Evolutionary conservation across 352 stramenopile species (phyloP).

Genomic region (Phytophthora agathidicida): DNA sequence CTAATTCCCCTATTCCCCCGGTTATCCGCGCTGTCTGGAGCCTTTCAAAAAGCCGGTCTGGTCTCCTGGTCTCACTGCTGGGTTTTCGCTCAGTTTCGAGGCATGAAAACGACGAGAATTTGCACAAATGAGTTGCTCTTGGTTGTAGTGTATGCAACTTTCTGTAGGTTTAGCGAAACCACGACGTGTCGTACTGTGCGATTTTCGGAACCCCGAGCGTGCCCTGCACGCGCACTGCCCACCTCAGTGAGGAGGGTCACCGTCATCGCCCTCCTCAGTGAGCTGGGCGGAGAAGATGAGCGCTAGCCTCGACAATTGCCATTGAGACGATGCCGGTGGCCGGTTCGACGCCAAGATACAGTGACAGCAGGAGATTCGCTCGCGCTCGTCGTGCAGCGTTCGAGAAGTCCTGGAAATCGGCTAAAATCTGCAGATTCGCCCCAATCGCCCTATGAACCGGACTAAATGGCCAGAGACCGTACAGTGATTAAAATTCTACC

Average conservation of each 20-base stretch:
- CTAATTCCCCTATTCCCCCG: slow-evolving; percentile 21
- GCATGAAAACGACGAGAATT: background rate
- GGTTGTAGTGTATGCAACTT: no score
- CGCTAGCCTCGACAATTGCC: slow-evolving; percentile 13
- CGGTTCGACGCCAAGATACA: slow-evolving; percentile 16
- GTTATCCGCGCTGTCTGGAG: slow-evolving; percentile 7
- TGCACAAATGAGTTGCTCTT: background rate
- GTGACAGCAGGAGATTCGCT: slow-evolving; percentile 14
- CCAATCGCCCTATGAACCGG: slow-evolving; percentile 19
- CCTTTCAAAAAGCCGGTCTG: slow-evolving; percentile 24
- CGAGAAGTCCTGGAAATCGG: background rate
- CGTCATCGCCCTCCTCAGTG: slow-evolving; percentile 16
- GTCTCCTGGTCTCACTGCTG: no score
- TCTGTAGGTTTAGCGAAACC: no score
- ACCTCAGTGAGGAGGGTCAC: slow-evolving; percentile 20
- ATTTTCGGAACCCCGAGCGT: slow-evolving; percentile 11
- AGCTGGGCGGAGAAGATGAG: slow-evolving; percentile 24
- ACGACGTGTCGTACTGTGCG: background rate
- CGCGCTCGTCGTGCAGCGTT: background rate
- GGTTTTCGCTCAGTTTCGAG: slow-evolving; percentile 12
- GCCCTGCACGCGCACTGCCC: slow-evolving; percentile 12
- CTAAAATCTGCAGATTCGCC: slow-evolving; percentile 32
- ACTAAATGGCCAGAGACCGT: slow-evolving; percentile 11
- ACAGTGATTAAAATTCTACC: slow-evolving; percentile 19
- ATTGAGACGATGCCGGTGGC: slow-evolving; percentile 2